Conservation (phyloP, 2,329 filamentous ascomycete genomes). For the Helminthosporium solani region DNA sequence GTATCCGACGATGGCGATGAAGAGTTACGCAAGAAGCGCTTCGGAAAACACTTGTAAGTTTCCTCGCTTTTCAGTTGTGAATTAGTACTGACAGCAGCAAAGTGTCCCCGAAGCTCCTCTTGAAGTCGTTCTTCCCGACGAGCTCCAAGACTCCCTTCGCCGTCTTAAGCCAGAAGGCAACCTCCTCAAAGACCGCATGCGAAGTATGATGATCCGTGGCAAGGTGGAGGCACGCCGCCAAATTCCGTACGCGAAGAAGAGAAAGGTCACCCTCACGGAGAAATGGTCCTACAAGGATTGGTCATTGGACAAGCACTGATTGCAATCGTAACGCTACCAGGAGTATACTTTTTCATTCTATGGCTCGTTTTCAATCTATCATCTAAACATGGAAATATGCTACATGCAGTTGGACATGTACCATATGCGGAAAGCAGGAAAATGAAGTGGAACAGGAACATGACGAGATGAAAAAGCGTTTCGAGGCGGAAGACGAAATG, state of each 20-base stretch:
- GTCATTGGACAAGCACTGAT: conserved; percentile 45
- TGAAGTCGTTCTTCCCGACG: conserved; percentile 53
- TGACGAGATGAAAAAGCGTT: no score
- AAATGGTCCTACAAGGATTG: conserved; percentile 99
- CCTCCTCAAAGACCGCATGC: conserved; percentile 84
- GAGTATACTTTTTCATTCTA: no score
- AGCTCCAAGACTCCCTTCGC: conserved; percentile 52
- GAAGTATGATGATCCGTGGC: conserved; percentile 82
- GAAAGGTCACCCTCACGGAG: conserved; percentile 78
- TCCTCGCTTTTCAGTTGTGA: neutral
- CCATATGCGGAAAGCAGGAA: no score
- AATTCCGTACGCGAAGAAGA: conserved; percentile 78
- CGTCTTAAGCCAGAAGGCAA: conserved; percentile 87
- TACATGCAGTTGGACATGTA: no score
- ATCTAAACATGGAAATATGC: no score
- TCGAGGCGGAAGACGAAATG: no score
- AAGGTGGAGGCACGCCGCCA: conserved; percentile 82
- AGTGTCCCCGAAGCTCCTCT: conserved; percentile 67
- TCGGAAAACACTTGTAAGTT: conserved; percentile 64
- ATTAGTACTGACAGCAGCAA: conserved; percentile 15
- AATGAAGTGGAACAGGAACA: no score
- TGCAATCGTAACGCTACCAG: no score
- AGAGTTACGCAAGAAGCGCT: conserved; percentile 65
- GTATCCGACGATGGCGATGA: conserved; percentile 40
- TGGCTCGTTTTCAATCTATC: no score